Evolutionary conservation across 345 rosid species (phyloP), one percentile per base, ranked within the genome.

Genomic region (Dipteronia sinensis): DNA sequence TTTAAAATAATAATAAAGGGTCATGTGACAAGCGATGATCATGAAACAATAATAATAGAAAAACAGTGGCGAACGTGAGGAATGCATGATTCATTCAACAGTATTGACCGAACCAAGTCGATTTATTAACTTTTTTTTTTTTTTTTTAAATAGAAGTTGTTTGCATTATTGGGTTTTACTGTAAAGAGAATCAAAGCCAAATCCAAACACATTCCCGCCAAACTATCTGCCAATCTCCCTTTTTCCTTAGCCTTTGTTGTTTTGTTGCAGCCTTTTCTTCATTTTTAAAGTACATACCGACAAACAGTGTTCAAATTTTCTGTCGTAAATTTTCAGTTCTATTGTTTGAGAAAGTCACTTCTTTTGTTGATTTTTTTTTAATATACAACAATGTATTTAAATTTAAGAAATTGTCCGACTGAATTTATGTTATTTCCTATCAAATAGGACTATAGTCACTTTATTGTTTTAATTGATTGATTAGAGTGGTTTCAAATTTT

Each of bases 11-110:
- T 72, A 7, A 38, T 51, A 55, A 72, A 69, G 20, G 63, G 77
- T 79, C 82, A 83, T 76, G 84, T 77, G 85, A 71, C 49, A 7
- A 63, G 72, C 34, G 81, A 85, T 79, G 81, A 85, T 83, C n/a
- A 85, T 70, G 64, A 58, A 79, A 65, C 10, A 76, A 78, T 68
- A 71, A 81, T 67, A 59, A 76, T 71, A 73, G 47, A 71, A 70
- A 19, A 74, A 15, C 25, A 34, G 76, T 34, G 67, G 66, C 69
- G 76, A 87, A 87, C 87, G 85, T 79, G 88, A 82, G 85, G 81
- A 77, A 79, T 59, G 20, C 25, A 19, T 79, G 82, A 87, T 85
- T 81, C 82, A 23, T 65, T 81, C 73, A 70, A 40, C 79, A 44
- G 82, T 71, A 73, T 83, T 81, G 83, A 83, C 84, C 82, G 23